These are phyloP conservation scores for Blastocystis sp. DNA, from an alignment of 352 stramenopile genomes.

Conservation along the genomic window DNA sequence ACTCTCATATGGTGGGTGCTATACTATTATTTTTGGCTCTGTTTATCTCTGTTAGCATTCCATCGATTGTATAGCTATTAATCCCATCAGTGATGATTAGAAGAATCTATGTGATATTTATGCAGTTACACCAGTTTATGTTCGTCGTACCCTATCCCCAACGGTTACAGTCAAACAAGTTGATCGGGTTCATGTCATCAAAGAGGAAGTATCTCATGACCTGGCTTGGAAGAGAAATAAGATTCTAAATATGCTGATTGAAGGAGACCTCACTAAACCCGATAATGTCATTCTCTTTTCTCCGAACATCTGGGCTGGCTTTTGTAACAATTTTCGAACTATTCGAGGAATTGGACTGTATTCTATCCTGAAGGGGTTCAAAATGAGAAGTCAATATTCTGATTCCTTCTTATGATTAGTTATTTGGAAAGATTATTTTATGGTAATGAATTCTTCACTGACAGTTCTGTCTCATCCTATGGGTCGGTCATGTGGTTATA, in stretches of 20 bases:
- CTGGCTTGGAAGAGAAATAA: too few species aligned
- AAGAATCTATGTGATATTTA: too few species aligned
- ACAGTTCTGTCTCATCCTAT: neutral
- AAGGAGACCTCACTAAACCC: neutral
- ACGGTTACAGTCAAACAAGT: too few species aligned
- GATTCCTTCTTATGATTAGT: neutral
- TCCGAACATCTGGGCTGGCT: conserved; percentile 11
- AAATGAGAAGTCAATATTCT: neutral
- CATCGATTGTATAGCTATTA: too few species aligned
- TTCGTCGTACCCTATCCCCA: too few species aligned
- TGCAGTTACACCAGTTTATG: too few species aligned
- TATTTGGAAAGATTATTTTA: conserved; percentile 11
- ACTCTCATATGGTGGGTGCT: too few species aligned
- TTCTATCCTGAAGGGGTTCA: neutral
- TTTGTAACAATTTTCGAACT: neutral
- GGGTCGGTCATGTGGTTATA: neutral
- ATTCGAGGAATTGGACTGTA: neutral
- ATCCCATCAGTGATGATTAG: too few species aligned
- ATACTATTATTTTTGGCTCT: too few species aligned
- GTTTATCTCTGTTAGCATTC: too few species aligned
- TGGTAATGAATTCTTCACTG: neutral
- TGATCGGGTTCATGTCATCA: too few species aligned
- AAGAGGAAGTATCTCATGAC: too few species aligned
- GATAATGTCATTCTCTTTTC: neutral
- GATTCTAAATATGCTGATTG: neutral